Base-by-base conservation (phyloP, 2,329 filamentous ascomycete species). In the Ceratocystis cacaofunesta region DNA sequence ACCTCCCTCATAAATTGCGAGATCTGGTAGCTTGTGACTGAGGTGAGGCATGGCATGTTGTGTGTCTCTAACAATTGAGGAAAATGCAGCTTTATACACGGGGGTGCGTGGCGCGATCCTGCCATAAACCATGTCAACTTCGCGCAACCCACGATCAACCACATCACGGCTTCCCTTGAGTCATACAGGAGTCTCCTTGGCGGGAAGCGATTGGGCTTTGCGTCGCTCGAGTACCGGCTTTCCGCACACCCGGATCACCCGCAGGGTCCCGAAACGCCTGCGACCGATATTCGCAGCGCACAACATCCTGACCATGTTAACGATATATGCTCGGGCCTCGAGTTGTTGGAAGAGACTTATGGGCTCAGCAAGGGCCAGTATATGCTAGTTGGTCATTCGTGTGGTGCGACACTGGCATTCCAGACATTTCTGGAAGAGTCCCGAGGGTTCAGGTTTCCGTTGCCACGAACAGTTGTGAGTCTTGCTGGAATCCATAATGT, bases 331-430 rank as follows among this genome's bases (percentile, higher is more conserved):
- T 69, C 73, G 1, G 84, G 79, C 0, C 72, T 88, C 8, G 69
- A 74, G 0, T 78, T 78, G 64, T 72, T 86, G 7, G 74, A 78
- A 66, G 69, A 73, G 7, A 73, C 76, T 17, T 79, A 82, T 69
- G 72, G 72, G 6, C 76, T 85, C 48, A 71, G 69, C n/a, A 74
- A 75, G 65, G 71, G 25, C 6, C 41, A 70, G 43, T 86, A 85
- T 72, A 72, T 87, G 3, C 77, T 86, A 25, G 73, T 82, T 3
- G 85, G 85, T 0, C 85, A 88, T 71, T 84, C 81, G 2, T 85
- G 82, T 67, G 85, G 85, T 61, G 84, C 82, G 2, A 82, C 80
- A 1, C 70, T 85, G 44, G 75, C 78, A 0, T 73, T 80, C 50
- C 81, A 85, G 70, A 71, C 75, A 32, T 71, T 74, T 43, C 36